These are phyloP conservation scores for Cokeromyces recurvatus DNA, from an alignment of 371 early-diverging fungal genomes.

Conservation along the genomic window DNA sequence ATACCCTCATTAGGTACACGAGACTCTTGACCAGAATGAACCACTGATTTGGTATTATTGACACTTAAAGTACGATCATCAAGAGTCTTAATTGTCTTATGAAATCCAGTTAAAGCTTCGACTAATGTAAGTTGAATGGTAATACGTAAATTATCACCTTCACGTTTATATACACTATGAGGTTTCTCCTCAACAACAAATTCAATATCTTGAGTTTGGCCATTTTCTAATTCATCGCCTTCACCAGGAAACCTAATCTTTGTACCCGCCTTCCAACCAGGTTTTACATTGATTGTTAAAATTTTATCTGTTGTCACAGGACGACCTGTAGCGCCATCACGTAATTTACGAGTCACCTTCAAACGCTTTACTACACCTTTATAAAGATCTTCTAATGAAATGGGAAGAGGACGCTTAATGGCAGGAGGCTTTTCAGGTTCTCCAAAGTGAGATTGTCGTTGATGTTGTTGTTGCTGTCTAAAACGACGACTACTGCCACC, in stretches of 20 bases:
- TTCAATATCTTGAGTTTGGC: conserved; percentile 84
- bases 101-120: conserved; percentile 85
- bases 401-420: conserved; percentile 66
- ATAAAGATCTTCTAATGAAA: conserved; percentile 92
- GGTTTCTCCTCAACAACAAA: conserved; percentile 95
- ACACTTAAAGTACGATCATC: conserved; percentile 75
- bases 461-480: conserved; percentile 3
- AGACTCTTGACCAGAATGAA: conserved; percentile 76
- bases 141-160: conserved; percentile 82
- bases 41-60: conserved; percentile 50
- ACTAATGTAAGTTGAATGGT: conserved; percentile 64
- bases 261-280: conserved; percentile 98
- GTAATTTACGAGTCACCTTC: conserved; percentile 83
- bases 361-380: conserved; percentile 88
- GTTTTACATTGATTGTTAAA: conserved; percentile 83
- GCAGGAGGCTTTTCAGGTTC: conserved; percentile 49
- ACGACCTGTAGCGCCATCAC: conserved; percentile 45
- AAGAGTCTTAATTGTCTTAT: conserved; percentile 67
- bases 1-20: conserved; percentile 83
- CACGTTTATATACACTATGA: conserved; percentile 80
- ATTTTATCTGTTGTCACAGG: conserved; percentile 71
- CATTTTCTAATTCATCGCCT: conserved; percentile 88
- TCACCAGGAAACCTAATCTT: conserved; percentile 91
- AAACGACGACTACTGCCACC: conserved; percentile 3
- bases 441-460: not conserved